A percentile compares a stretch with the other conserved stretches of the same genome.
phyloP scores from a whole-genome alignment of 176 grass and related monocot genomes.

The Tillandsia leiboldiana region DNA sequence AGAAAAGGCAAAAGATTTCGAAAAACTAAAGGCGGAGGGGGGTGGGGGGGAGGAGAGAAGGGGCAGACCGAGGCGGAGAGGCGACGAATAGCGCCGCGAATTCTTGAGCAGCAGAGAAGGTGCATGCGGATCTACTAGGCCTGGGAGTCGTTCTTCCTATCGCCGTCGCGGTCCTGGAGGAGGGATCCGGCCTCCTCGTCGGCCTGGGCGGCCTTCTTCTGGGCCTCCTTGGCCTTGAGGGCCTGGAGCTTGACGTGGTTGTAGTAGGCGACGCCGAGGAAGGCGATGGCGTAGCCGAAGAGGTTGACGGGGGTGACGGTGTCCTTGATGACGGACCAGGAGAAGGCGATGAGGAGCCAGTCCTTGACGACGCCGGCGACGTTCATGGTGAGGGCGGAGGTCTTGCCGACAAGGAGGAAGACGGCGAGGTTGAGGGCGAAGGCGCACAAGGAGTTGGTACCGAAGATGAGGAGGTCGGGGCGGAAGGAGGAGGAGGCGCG shows the following conservation, averaged over 20 bases:
- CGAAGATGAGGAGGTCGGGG: conserved; percentile 69
- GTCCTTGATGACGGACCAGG: conserved; percentile 91
- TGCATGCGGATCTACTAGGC: conserved; percentile 20
- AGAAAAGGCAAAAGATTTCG: too few species aligned
- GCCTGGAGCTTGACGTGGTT: conserved; percentile 86
- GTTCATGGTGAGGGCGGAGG: conserved; percentile 94
- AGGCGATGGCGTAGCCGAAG: conserved; percentile 80
- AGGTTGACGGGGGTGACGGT: conserved; percentile 79
- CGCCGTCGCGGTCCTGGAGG: conserved; percentile 46
- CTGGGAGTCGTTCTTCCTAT: conserved; percentile 65
- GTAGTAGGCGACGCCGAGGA: conserved; percentile 81
- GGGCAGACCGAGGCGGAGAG: too few species aligned
- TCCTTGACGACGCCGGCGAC: conserved; percentile 93
- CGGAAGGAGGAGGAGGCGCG: conserved; percentile 44
- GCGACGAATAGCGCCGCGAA: too few species aligned
- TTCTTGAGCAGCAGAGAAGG: too few species aligned
- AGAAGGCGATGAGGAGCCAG: conserved; percentile 93
- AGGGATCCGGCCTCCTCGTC: conserved; percentile 67
- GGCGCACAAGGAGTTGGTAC: conserved; percentile 84
- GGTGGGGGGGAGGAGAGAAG: too few species aligned
- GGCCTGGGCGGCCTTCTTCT: conserved; percentile 47
- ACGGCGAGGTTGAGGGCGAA: conserved; percentile 92
- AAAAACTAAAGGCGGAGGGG: too few species aligned
- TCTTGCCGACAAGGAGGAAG: conserved; percentile 90
- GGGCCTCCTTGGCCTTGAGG: conserved; percentile 73